These are phyloP conservation scores for Sarocladium oryzae DNA, from an alignment of 2,329 filamentous ascomycete genomes.

Conservation along the genomic window DNA sequence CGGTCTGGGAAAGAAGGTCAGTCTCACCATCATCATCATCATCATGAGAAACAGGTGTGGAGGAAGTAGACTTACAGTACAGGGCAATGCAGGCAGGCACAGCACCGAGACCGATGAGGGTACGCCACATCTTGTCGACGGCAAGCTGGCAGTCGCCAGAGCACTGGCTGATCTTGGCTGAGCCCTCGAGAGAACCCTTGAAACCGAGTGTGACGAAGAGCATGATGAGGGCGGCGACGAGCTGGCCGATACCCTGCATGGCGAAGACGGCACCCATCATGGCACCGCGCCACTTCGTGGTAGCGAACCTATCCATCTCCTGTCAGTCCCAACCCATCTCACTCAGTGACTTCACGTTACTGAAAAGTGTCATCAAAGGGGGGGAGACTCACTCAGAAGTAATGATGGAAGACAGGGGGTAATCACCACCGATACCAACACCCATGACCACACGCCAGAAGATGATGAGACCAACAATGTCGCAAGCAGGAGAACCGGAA, in stretches of 20 bases:
- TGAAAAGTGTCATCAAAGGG: neutral
- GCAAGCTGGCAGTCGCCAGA: constrained; percentile 27
- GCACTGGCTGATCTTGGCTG: constrained; percentile 49
- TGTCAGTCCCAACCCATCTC: too few relatives aligned
- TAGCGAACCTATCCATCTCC: constrained; percentile 48
- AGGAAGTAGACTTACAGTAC: constrained; percentile 50
- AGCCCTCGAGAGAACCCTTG: constrained; percentile 49
- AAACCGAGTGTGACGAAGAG: constrained; percentile 69
- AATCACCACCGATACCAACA: constrained; percentile 46
- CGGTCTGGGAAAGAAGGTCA: constrained; percentile 36
- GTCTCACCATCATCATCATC: too few relatives aligned
- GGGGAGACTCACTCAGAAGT: constrained; percentile 61
- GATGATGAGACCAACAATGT: constrained; percentile 61
- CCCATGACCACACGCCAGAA: constrained; percentile 77
- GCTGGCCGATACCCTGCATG: constrained; percentile 81
- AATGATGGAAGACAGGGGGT: constrained; percentile 76
- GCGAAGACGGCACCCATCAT: constrained; percentile 78
- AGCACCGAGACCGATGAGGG: constrained; percentile 57
- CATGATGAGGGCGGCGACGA: constrained; percentile 67
- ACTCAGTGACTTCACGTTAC: too few relatives aligned
- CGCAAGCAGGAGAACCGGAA: constrained; percentile 55
- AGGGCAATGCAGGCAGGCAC: constrained; percentile 66
- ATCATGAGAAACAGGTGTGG: too few relatives aligned
- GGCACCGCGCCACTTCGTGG: constrained; percentile 76
- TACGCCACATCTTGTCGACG: constrained; percentile 43